Evolutionary conservation across 2,329 filamentous ascomycete species (phyloP).

Genomic region (Penicillium polonicum): DNA sequence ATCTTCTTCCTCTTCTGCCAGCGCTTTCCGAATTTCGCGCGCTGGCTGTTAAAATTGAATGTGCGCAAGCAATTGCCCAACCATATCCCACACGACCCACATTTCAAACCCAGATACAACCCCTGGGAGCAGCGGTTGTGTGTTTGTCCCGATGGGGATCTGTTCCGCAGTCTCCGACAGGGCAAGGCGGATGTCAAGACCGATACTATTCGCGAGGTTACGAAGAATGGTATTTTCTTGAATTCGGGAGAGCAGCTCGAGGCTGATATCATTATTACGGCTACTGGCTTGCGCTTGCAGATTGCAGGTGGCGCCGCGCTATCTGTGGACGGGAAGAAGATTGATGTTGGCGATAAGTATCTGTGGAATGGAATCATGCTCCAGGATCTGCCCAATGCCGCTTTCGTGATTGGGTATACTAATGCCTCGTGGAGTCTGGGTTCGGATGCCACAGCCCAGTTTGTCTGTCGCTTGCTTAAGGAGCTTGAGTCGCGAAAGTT

Average conservation of each 20-base stretch:
- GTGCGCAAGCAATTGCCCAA: conserved; percentile 55
- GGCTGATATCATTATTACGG: conserved; percentile 47
- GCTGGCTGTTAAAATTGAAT: conserved; percentile 47
- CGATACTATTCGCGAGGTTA: conserved; percentile 54
- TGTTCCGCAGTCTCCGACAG: conserved; percentile 53
- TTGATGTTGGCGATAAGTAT: conserved; percentile 37
- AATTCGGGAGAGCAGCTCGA: conserved; percentile 43
- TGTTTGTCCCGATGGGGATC: conserved; percentile 62
- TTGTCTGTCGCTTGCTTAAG: conserved; percentile 40
- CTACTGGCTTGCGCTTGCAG: conserved; percentile 45
- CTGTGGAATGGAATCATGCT: conserved; percentile 47
- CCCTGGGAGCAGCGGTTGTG: conserved; percentile 77
- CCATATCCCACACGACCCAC: conserved; percentile 55
- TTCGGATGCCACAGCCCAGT: conserved; percentile 44
- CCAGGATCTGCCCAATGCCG: conserved; percentile 46
- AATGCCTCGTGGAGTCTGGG: conserved; percentile 49
- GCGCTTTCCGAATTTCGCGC: conserved; percentile 53
- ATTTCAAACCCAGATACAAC: conserved; percentile 65
- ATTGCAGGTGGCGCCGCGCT: conserved; percentile 40
- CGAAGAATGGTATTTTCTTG: conserved; percentile 50
- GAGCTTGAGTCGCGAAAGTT: conserved; percentile 30
- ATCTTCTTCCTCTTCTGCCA: conserved; percentile 56
- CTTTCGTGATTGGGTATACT: conserved; percentile 45
- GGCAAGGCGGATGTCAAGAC: conserved; percentile 57
- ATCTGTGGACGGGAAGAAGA: conserved; percentile 39